Evolutionary conservation across 805 yeast species (phyloP), one percentile per base, ranked within the genome.

Genomic region (Teunomyces barrocoloradensis): DNA sequence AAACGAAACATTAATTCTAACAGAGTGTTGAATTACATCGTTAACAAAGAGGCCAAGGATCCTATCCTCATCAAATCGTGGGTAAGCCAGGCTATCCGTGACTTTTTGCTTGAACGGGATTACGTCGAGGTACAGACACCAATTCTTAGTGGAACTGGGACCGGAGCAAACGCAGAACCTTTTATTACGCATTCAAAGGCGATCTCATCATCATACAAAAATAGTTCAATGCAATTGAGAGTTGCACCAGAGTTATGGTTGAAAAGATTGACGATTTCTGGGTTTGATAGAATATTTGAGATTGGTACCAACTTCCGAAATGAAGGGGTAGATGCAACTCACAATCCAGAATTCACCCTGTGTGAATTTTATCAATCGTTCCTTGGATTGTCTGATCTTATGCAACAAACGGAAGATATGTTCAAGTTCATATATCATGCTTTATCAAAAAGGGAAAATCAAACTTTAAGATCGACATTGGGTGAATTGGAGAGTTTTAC

Each of bases 211-310:
- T 38, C 43, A 11, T 41, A 40, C 10, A 46, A 53, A 21, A 51
- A 51, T 1, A 58, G 55, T 1, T 68, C 69, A 10, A 65, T 89
- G 6, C 84, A 80, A 46, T 64, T 94, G 39, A 70, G 99, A 37
- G 92, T 94, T 2, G 97, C 99, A 0, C 99, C 99, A 0, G 99
- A 92, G 59, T 68, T 94, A 33, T 94, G 97, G 97, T 75, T 94
- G 46, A 94, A 94, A 60, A 78, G 87, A 53, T 67, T 94, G 43
- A 79, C 90, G 2, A 82, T 92, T 29, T 77, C 88, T 6, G 99
- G 99, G 1, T 81, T 91, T 58, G 96, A 91, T 55, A 81, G 79
- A 54, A 84, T 94, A 2, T 94, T 80, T 64, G 98, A 94, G 59
- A 80, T 94, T 45, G 97, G 97, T 0, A 77, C 79, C 45, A 83